These are phyloP conservation scores for Halenospora varia DNA, from an alignment of 495 filamentous ascomycete species.

Conservation along the genomic window DNA sequence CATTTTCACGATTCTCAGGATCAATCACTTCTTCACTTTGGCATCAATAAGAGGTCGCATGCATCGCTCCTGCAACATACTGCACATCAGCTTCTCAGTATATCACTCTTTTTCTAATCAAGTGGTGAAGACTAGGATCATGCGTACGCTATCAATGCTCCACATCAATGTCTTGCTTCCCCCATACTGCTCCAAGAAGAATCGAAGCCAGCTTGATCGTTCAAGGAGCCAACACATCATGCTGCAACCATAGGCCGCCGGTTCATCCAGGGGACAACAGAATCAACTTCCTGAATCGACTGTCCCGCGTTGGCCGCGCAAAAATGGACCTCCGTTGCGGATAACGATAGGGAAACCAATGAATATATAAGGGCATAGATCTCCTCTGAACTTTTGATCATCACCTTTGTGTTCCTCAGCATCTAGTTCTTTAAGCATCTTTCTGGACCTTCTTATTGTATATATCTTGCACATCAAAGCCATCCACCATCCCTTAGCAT, in stretches of 20 bases:
- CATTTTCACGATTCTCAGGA: too few species aligned
- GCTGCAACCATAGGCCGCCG: not conserved
- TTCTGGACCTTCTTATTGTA: not conserved
- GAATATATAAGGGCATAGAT: conserved; percentile 13
- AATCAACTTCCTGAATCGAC: conserved; percentile 14
- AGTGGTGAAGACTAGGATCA: too few species aligned
- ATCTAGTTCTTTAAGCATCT: not conserved
- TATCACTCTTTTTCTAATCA: too few species aligned
- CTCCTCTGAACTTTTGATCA: not conserved
- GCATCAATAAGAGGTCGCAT: too few species aligned
- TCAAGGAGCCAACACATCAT: conserved; percentile 8
- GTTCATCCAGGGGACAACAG: not conserved
- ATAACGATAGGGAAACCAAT: conserved; percentile 1
- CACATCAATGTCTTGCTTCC: conserved; percentile 5
- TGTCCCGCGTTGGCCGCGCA: conserved; percentile 6
- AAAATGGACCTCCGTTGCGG: conserved; percentile 6
- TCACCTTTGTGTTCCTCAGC: not conserved
- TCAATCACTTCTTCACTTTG: too few species aligned
- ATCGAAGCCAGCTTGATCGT: conserved; percentile 7
- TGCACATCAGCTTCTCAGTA: not conserved
- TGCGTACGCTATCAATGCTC: conserved; percentile 3
- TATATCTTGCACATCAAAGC: too few species aligned
- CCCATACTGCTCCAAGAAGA: conserved; percentile 5
- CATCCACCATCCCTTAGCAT: too few species aligned
- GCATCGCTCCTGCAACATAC: too few species aligned